phyloP scores from a whole-genome alignment of 108 stramenopile species.

The Conticribra guillardii region DNA sequence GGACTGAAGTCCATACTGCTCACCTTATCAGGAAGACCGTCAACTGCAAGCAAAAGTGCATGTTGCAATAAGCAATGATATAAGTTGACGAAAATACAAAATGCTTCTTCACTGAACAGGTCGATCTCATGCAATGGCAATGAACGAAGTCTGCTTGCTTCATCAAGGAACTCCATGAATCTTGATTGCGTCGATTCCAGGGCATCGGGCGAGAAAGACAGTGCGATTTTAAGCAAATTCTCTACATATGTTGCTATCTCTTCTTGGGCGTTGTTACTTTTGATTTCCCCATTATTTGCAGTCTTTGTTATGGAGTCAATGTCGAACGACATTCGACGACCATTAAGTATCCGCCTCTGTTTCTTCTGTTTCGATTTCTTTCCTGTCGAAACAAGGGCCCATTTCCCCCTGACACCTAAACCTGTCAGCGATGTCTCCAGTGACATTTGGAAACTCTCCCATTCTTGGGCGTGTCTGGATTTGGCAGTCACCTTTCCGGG shows the following conservation, averaged over 20 bases:
- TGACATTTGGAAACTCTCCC: conserved; percentile 76
- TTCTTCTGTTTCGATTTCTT: conserved; percentile 58
- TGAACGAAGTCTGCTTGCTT: conserved; percentile 70
- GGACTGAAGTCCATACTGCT: too few species aligned
- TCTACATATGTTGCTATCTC: conserved; percentile 54
- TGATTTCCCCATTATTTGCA: conserved; percentile 16
- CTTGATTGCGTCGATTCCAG: conserved; percentile 62
- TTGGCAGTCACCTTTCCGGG: conserved; percentile 35
- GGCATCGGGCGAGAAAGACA: conserved; percentile 75
- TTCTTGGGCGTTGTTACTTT: conserved; percentile 9
- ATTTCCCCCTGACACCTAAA: conserved; percentile 57
- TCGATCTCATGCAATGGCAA: conserved; percentile 75
- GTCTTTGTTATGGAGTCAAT: conserved; percentile 23
- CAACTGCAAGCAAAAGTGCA: conserved; percentile 85
- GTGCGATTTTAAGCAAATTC: conserved; percentile 58
- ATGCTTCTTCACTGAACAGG: conserved; percentile 62
- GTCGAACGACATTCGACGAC: conserved; percentile 80
- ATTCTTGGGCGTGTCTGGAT: conserved; percentile 50
- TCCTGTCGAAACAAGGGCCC: conserved; percentile 64
- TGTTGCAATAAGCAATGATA: conserved; percentile 94
- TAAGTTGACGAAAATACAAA: conserved; percentile 91
- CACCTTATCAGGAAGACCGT: conserved; percentile 77
- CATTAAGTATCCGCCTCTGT: conserved; percentile 70
- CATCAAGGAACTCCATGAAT: conserved; percentile 88
- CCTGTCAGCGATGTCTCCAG: conserved; percentile 66